Evolutionary conservation across 2,329 filamentous ascomycete species (phyloP).

Genomic region (Zasmidium citrigriseum): DNA sequence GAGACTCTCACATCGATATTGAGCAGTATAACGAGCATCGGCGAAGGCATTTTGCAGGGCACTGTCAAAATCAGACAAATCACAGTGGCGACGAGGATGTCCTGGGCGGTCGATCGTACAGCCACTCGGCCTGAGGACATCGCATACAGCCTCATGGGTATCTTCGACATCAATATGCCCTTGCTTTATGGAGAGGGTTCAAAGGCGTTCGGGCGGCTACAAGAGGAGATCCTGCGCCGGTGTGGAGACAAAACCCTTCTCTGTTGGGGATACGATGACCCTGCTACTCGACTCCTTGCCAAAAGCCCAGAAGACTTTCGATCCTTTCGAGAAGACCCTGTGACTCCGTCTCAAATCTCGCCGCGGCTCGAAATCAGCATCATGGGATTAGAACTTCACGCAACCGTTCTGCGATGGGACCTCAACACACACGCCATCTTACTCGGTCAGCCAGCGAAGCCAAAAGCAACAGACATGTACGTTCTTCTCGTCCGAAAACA

Average conservation of each 20-base stretch:
- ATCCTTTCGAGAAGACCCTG: background rate
- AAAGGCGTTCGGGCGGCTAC: slow-evolving; percentile 27
- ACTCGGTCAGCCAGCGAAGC: too few species aligned
- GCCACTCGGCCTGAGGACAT: slow-evolving; percentile 22
- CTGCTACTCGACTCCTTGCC: background rate
- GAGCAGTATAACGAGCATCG: slow-evolving; percentile 13
- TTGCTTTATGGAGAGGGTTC: slow-evolving; percentile 28
- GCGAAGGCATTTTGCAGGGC: slow-evolving; percentile 4
- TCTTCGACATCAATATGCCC: slow-evolving; percentile 31
- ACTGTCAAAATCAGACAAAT: slow-evolving; percentile 10
- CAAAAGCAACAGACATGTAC: background rate
- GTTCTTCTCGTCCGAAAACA: too few species aligned
- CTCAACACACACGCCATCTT: background rate
- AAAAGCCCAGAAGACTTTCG: background rate
- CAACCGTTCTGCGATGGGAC: background rate
- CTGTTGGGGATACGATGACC: background rate
- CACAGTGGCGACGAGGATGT: slow-evolving; percentile 21
- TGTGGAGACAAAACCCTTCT: background rate
- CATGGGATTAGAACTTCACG: background rate
- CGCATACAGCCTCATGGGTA: slow-evolving; percentile 28
- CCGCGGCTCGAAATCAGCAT: background rate
- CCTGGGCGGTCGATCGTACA: slow-evolving; percentile 21
- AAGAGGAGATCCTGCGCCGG: slow-evolving; percentile 28
- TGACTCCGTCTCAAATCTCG: background rate
- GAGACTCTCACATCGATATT: slow-evolving; percentile 8